phyloP scores from a whole-genome alignment of 768 basidiomycete species.

The Rhizopogon vesiculosus region DNA sequence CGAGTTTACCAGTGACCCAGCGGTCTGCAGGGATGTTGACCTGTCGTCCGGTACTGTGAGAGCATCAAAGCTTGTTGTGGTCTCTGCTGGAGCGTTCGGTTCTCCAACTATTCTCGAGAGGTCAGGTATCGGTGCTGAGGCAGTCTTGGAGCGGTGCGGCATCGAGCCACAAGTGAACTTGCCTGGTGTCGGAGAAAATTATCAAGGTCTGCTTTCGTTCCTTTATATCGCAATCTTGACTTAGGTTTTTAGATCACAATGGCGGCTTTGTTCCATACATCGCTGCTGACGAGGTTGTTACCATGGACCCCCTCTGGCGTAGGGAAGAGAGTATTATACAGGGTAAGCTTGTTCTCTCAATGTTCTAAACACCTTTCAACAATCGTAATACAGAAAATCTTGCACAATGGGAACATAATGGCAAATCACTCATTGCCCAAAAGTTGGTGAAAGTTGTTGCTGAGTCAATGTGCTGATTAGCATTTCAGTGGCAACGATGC shows the following conservation, averaged over 20 bases:
- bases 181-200: slow-evolving; percentile 75
- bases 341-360: slow-evolving; percentile 25
- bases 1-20: too few species aligned
- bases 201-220: slow-evolving; percentile 35
- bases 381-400: slow-evolving; percentile 16
- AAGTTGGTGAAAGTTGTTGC: slow-evolving; percentile 34
- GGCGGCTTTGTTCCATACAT: slow-evolving; percentile 26
- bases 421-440: slow-evolving; percentile 46
- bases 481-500: slow-evolving; percentile 43
- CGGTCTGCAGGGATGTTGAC: too few species aligned
- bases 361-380: too few species aligned
- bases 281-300: slow-evolving; percentile 39
- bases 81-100: too few species aligned
- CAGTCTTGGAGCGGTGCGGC: slow-evolving; percentile 17
- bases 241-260: slow-evolving; percentile 22
- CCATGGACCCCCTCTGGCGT: slow-evolving; percentile 44
- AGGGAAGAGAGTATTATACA: slow-evolving; percentile 31
- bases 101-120: too few species aligned
- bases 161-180: slow-evolving; percentile 54
- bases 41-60: too few species aligned
- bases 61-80: too few species aligned
- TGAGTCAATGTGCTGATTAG: background rate
- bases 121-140: too few species aligned
- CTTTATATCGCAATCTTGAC: background rate
- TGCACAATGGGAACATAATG: slow-evolving; percentile 30